Conservation (phyloP, 176 grass and related monocot species). For the Pontederia crassipes region DNA sequence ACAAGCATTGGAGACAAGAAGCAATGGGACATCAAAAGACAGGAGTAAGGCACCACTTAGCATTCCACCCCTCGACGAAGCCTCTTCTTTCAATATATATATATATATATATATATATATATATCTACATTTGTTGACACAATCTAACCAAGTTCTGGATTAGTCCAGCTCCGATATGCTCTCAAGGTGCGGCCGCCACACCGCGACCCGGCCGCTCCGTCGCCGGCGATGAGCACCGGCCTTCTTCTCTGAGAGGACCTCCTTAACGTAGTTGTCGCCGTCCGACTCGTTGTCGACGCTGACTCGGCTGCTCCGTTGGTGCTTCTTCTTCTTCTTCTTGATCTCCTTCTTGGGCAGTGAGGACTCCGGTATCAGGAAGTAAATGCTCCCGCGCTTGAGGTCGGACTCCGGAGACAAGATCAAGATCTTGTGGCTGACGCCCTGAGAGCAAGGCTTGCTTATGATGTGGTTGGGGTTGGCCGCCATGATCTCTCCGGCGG, state of each 20-base stretch:
- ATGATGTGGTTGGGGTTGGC: conserved; percentile 75
- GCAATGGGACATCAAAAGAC: neutral
- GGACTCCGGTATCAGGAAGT: conserved; percentile 73
- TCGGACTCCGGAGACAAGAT: conserved; percentile 71
- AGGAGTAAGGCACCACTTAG: neutral
- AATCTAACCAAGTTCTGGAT: too few relatives aligned
- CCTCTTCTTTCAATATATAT: neutral
- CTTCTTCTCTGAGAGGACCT: conserved; percentile 50
- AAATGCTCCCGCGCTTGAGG: conserved; percentile 85
- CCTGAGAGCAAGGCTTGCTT: conserved; percentile 50
- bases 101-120: too few relatives aligned
- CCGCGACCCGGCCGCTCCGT: conserved; percentile 44
- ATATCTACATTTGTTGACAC: too few relatives aligned
- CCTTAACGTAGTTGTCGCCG: conserved; percentile 55
- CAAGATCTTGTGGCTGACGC: conserved; percentile 59
- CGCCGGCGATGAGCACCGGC: conserved; percentile 32
- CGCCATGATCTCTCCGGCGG: conserved; percentile 46
- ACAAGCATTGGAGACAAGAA: neutral
- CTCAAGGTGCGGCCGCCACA: conserved; percentile 72
- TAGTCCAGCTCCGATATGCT: conserved; percentile 50
- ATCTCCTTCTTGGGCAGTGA: conserved; percentile 27
- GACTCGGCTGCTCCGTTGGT: conserved; percentile 1
- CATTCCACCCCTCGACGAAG: neutral
- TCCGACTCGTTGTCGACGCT: conserved; percentile 28
- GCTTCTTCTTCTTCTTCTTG: conserved; percentile 38